phyloP scores from a whole-genome alignment of 2,329 filamentous ascomycete species.

The Ophiostoma pallidulum region DNA sequence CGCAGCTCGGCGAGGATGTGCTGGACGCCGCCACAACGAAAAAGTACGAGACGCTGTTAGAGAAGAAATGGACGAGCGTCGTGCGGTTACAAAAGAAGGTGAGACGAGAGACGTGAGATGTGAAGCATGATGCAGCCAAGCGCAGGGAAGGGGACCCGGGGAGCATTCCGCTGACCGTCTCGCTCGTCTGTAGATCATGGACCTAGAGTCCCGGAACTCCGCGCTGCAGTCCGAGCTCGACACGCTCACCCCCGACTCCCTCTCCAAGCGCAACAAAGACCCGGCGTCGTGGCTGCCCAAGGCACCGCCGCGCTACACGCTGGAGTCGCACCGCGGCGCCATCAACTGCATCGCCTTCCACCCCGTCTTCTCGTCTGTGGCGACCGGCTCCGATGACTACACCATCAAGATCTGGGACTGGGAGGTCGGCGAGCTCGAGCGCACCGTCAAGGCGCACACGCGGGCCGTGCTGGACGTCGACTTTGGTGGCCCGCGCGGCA shows the following conservation, averaged over 20 bases:
- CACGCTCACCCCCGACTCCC: constrained; percentile 65
- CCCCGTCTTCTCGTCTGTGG: constrained; percentile 80
- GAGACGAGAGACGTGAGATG: too few species aligned
- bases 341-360: constrained; percentile 89
- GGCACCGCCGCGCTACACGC: constrained; percentile 67
- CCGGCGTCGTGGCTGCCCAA: constrained; percentile 80
- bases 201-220: constrained; percentile 68
- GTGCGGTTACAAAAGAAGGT: constrained; percentile 94
- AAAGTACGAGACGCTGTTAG: constrained; percentile 87
- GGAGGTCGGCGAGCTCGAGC: constrained; percentile 83
- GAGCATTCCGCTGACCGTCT: too few species aligned
- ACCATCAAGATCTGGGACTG: constrained; percentile 98
- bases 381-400: constrained; percentile 82
- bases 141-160: too few species aligned
- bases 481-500: constrained; percentile 75
- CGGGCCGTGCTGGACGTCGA: constrained; percentile 82
- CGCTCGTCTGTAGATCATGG: constrained; percentile 67
- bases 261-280: constrained; percentile 73
- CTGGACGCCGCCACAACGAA: constrained; percentile 78
- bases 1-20: constrained; percentile 51
- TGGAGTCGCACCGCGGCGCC: constrained; percentile 72
- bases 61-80: constrained; percentile 98
- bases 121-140: too few species aligned
- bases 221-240: constrained; percentile 76
- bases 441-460: constrained; percentile 86